Base-by-base conservation (phyloP, 2,329 filamentous ascomycete genomes). In the Verticillium klebahnii region DNA sequence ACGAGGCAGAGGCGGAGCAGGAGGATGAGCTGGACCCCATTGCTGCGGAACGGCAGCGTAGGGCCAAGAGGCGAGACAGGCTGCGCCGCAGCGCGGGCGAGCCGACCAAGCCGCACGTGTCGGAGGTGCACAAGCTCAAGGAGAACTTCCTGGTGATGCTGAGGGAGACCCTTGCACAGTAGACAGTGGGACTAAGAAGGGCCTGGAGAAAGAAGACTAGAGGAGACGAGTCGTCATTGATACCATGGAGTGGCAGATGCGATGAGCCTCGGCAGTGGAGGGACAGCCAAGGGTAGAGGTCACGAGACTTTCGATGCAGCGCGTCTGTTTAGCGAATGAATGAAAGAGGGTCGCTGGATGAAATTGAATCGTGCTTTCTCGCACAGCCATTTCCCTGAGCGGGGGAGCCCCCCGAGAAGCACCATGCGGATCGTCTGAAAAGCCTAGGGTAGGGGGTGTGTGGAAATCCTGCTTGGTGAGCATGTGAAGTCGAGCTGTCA, bases 21-120 rank as follows among this genome's bases (percentile, higher is more conserved):
- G 89, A 91, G 59, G 92, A 96, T 62, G 89, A 93, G 62, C 76
- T 91, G 64, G 93, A 98, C 70, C 93, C 94, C 1, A 96, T 99
- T 66, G 88, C 88, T 65, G 91, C 91, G 6, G 95, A 98, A 80
- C 82, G 94, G 63, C 90, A 88, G 70, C 83, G 92, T 63, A 83
- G 94, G 65, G 84, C 86, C 9, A 91, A 89, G 79, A 87, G 85
- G 68, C 91, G 93, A 71, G 93, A 97, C 71, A 85, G 90, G 63
- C 81, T 99, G 60, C 85, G 92, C 66, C 82, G 92, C 60, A 89
- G 85, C 54, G 92, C 93, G 1, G 93, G 93, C 36, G 92, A 97
- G 78, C 93, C 93, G 1, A 79, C 82, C 59, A 97, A 97, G 78
- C 93, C 93, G 3, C 76, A 81, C 1, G 85, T 97, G n/a, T 79